Evolutionary conservation across 805 yeast species (phyloP), one percentile per base, ranked within the genome.

Genomic region (Schizosaccharomyces lindneri): DNA sequence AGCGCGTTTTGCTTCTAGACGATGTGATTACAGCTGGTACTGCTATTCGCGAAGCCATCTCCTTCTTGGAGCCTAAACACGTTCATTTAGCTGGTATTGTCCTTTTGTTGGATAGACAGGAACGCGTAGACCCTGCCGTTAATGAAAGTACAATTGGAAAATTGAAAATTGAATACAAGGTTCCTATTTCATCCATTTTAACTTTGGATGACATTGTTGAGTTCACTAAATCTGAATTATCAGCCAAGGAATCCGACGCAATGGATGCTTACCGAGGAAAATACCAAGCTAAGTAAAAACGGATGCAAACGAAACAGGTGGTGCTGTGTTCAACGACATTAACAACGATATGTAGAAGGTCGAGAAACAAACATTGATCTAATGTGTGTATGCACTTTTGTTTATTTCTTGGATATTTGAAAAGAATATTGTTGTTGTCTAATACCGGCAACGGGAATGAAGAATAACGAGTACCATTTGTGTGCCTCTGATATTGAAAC

Each of bases 1-100:
- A 89, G 72, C 78, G 78, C 64, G 80, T 90, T 29, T 75, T 93
- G 68, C 86, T 93, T 68, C 87, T 90, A 64, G 98, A 93, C 72
- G 98, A 90, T 69, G 97, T 93, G 55, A 89, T 90, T 83, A 90
- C 97, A 64, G 97, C 97, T 1, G 98, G 98, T 51, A 93, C 97
- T 63, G 97, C 98, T 60, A 88, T 89, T 70, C 85, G 85, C 67
- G 97, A 93, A 74, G 97, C 97, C 0, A 85, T 86, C 68, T 81
- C 78, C 60, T 84, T 93, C 68, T 87, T 93, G 67, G 73, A 73
- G 31, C 73, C 68, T 31, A 90, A 82, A 66, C 75, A 79, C 43
- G 98, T 96, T 60, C 68, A 73, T 15, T 84, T 87, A 27, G 85
- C 82, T 59, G 97, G 95, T 7, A 80, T 87, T 63, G 83, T 88